Conservation (phyloP, 2,329 filamentous ascomycete genomes). For the Hymenoscyphus fraxineus region DNA sequence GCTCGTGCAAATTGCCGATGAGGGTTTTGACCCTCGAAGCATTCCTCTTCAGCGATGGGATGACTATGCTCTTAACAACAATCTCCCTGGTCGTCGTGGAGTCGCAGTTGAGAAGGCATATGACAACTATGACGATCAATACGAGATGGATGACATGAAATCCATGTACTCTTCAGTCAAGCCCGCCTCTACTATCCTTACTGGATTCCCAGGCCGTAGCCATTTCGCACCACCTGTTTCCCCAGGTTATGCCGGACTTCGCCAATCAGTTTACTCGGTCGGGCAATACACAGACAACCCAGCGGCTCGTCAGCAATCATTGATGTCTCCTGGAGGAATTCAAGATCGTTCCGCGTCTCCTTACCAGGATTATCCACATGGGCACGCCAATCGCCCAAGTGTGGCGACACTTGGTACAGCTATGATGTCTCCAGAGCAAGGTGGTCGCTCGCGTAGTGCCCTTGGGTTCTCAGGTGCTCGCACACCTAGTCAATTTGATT, state of each 20-base stretch:
- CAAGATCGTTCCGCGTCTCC: constrained; percentile 50
- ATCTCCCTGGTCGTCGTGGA: constrained; percentile 85
- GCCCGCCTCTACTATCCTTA: constrained; percentile 79
- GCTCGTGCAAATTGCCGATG: constrained; percentile 79
- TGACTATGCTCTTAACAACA: constrained; percentile 84
- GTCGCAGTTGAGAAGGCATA: constrained; percentile 62
- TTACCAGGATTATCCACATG: constrained; percentile 52
- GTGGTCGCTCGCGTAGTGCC: constrained; percentile 45
- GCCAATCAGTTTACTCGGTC: constrained; percentile 39
- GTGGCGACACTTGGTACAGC: constrained; percentile 47
- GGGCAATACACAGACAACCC: constrained; percentile 48
- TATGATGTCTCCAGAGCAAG: constrained; percentile 39
- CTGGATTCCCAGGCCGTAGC: constrained; percentile 69
- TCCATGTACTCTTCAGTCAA: constrained; percentile 92
- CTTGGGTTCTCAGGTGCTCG: constrained; percentile 40
- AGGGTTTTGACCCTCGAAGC: constrained; percentile 83
- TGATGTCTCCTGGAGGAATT: constrained; percentile 58
- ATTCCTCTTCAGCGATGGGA: constrained; percentile 97
- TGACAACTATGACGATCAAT: constrained; percentile 70
- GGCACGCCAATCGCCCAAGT: constrained; percentile 49
- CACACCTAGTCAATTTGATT: constrained; percentile 57
- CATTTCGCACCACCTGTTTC: constrained; percentile 78
- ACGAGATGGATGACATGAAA: constrained; percentile 98
- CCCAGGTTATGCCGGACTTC: constrained; percentile 60
- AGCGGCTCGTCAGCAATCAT: constrained; percentile 62